phyloP scores from a whole-genome alignment of 116 monocot genomes.

The Papilionanthe hybrid region DNA sequence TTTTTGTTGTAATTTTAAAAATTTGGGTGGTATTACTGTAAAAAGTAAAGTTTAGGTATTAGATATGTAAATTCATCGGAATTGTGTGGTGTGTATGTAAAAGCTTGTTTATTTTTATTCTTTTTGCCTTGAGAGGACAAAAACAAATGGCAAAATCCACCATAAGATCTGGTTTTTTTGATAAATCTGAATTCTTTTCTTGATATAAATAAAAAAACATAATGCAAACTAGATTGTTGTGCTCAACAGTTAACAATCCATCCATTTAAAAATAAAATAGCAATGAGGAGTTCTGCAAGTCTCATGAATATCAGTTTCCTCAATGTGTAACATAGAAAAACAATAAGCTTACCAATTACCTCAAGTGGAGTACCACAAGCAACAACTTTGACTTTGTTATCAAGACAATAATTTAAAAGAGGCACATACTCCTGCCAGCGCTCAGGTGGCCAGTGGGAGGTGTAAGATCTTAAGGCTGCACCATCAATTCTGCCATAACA shows the following conservation, averaged over 20 bases:
- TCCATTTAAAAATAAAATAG: neutral
- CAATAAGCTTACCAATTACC: conserved; percentile 40
- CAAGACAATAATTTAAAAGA: conserved; percentile 85
- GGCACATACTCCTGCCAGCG: conserved; percentile 94
- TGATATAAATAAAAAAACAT: neutral
- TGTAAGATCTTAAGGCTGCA: conserved; percentile 43
- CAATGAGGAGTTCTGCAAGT: neutral
- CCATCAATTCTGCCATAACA: conserved; percentile 78
- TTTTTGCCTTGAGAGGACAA: too few relatives aligned
- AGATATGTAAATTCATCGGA: too few relatives aligned
- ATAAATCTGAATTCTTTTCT: neutral
- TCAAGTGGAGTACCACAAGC: conserved; percentile 96
- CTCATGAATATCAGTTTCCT: neutral
- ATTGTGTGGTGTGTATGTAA: too few relatives aligned
- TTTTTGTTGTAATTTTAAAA: too few relatives aligned
- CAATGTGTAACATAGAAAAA: neutral
- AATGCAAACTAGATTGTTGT: neutral
- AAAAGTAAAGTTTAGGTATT: too few relatives aligned
- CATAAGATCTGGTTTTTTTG: neutral
- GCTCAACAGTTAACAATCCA: neutral
- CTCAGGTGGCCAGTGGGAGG: conserved; percentile 66
- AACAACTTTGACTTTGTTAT: conserved; percentile 74
- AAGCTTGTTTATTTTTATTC: too few relatives aligned
- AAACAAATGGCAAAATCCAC: too few relatives aligned
- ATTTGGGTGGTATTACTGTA: too few relatives aligned